These are phyloP conservation scores for Xylariaceae sp. DNA, from an alignment of 2,329 filamentous ascomycete genomes.

Conservation along the genomic window DNA sequence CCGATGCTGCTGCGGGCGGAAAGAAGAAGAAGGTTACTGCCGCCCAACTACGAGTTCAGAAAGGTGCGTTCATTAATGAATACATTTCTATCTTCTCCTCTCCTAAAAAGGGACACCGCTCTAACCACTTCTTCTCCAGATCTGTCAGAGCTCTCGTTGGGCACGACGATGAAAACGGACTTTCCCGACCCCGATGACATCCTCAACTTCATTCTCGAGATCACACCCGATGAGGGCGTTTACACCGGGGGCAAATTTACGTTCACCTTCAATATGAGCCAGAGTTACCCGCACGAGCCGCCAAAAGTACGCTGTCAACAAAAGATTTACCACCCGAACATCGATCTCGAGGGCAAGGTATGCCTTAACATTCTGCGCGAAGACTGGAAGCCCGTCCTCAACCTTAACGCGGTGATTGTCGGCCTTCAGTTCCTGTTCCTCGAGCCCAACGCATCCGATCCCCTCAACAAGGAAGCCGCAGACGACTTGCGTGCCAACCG, in stretches of 20 bases:
- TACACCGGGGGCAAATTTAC: constrained; percentile 85
- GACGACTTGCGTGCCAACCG: constrained; percentile 82
- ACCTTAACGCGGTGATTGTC: constrained; percentile 93
- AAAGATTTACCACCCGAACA: constrained; percentile 99
- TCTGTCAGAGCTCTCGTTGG: constrained; percentile 73
- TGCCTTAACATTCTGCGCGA: constrained; percentile 95
- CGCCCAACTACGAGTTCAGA: constrained; percentile 90
- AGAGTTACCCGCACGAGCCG: constrained; percentile 94
- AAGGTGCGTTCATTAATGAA: constrained; percentile 55
- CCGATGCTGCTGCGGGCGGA: constrained; percentile 62
- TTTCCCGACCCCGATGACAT: constrained; percentile 83
- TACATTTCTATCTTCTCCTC: neutral
- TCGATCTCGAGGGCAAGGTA: constrained; percentile 95
- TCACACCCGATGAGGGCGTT: constrained; percentile 78
- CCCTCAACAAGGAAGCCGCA: constrained; percentile 96
- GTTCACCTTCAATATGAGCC: constrained; percentile 88
- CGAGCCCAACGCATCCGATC: constrained; percentile 93
- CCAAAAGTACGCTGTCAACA: constrained; percentile 96
- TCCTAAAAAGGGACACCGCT: neutral
- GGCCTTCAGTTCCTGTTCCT: constrained; percentile 94
- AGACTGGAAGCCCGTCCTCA: constrained; percentile 98
- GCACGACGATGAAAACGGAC: constrained; percentile 72
- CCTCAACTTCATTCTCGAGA: constrained; percentile 74
- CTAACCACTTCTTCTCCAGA: constrained; percentile 44
- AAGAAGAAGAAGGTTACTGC: constrained; percentile 99